A percentile compares a stretch with the other conserved stretches of the same genome.
Conservation (phyloP, 805 yeast species). For the Sugiyamaella valdiviana region DNA sequence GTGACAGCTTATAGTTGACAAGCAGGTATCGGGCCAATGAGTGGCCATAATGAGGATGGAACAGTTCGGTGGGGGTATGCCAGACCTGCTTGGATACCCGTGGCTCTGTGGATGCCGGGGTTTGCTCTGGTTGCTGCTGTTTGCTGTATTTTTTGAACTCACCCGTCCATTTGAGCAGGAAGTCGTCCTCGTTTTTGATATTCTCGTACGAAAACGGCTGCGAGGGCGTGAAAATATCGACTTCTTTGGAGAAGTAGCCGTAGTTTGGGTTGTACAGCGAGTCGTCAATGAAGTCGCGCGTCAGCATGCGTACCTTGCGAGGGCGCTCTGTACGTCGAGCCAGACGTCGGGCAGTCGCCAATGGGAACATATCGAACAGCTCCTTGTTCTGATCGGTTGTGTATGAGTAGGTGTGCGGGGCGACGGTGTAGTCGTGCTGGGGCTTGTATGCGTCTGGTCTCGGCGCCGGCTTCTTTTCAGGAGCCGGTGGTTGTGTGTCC, state of each 20-base stretch:
- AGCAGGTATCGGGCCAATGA: constrained; percentile 76
- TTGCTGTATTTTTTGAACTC: constrained; percentile 45
- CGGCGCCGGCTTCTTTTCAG: neutral
- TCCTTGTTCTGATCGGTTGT: constrained; percentile 32
- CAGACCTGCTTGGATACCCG: constrained; percentile 55
- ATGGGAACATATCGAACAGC: constrained; percentile 40
- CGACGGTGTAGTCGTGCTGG: constrained; percentile 31
- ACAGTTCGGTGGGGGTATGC: constrained; percentile 87
- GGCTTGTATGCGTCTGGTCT: neutral
- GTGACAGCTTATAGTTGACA: constrained; percentile 60
- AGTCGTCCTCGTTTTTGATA: constrained; percentile 59
- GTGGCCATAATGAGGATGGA: constrained; percentile 77
- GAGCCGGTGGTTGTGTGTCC: neutral
- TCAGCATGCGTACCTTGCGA: constrained; percentile 56
- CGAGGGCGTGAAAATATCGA: constrained; percentile 65
- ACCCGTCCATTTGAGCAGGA: constrained; percentile 59
- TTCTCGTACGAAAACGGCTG: constrained; percentile 57
- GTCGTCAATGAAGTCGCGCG: constrained; percentile 78
- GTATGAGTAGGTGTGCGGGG: constrained; percentile 32
- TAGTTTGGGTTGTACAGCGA: constrained; percentile 74
- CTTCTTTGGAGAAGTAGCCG: constrained; percentile 77
- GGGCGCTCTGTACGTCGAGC: constrained; percentile 45
- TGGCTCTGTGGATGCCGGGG: neutral
- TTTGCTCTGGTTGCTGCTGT: neutral
- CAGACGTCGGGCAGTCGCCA: constrained; percentile 35